Base-by-base conservation (phyloP, 2,329 filamentous ascomycete species). In the Paraphoma sp. region DNA sequence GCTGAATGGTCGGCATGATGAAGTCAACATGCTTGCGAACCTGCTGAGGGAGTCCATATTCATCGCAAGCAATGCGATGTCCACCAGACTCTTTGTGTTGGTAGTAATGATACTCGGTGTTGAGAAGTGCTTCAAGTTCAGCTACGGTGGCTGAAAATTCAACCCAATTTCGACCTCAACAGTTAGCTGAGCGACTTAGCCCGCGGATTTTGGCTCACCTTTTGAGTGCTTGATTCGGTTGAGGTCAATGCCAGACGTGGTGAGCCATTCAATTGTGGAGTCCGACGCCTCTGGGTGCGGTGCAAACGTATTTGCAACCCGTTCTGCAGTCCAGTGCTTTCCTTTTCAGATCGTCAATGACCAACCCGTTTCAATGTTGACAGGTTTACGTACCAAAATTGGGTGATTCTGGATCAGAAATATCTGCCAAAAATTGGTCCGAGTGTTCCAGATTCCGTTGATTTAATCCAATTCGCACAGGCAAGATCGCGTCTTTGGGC, bases 11-110 rank as follows among this genome's bases (percentile, higher is more conserved):
- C 1, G 60, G 60, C 56, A 60, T 64, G 48, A 67, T 55, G 23
- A 60, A 65, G 31, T 67, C 62, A 28, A 67, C 53, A 18, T 67
- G 60, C 29, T 57, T 54, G 16, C 52, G 52, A n/a, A 66, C 51
- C 6, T 53, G 46, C 23, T 57, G 54, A 1, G 57, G 57, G 29
- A 66, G 46, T 11, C 58, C 53, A 47, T 66, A 66, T 42, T 60
- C 48, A 31, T 66, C 63, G 56, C 63, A 65, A 5, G 57, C 62
- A 51, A 66, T 54, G 11, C 53, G 57, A 23, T 51, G 53, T 28
- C 53, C 57, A 1, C 62, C 62, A n/a, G 57, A 54, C 6, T 54
- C 43, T 31, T 56, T 60, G 47, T 63, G 59, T 10, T 62, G 48
- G 53, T 54, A 67, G 45, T 54, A 47, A 48, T 63, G 51, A 16